A percentile compares a stretch with the other conserved stretches of the same genome.
Evolutionary conservation across 2,329 filamentous ascomycete species (phyloP).

Genomic region (Macrophomina pseudophaseolina): DNA sequence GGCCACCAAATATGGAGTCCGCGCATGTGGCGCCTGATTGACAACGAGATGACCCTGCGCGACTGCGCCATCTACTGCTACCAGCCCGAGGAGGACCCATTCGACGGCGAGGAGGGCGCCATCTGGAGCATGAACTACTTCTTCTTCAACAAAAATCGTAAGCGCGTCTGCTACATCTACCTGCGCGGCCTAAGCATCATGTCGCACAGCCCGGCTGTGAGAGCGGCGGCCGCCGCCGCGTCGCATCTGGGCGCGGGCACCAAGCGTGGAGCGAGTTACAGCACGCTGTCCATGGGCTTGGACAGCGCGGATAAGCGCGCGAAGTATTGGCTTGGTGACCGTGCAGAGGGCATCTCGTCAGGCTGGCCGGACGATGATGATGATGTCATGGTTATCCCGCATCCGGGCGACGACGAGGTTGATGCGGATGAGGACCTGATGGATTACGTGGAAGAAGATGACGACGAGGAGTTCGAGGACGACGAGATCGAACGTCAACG

Average conservation of each 20-base stretch:
- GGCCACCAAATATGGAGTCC: conserved; percentile 76
- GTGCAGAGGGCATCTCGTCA: conserved; percentile 38
- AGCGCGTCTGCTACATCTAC: conserved; percentile 93
- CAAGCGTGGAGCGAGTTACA: conserved; percentile 3
- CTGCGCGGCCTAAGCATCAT: conserved; percentile 84
- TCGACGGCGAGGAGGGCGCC: conserved; percentile 87
- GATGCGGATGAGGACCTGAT: conserved; percentile 39
- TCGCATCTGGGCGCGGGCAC: background rate
- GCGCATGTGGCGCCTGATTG: conserved; percentile 87
- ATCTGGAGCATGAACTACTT: conserved; percentile 98
- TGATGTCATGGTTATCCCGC: conserved; percentile 46
- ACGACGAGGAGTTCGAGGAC: conserved; percentile 35
- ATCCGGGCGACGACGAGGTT: conserved; percentile 43
- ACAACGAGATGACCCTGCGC: conserved; percentile 91
- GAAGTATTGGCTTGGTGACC: conserved; percentile 84
- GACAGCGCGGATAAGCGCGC: conserved; percentile 73
- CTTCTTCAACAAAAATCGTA: conserved; percentile 92
- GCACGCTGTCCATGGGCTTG: conserved; percentile 19
- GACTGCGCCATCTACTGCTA: conserved; percentile 92
- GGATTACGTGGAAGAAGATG: conserved; percentile 27
- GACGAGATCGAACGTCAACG: conserved; percentile 45
- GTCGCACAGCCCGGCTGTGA: conserved; percentile 62
- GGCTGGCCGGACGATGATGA: conserved; percentile 52
- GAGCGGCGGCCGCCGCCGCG: conserved; percentile 14
- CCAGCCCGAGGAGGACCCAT: conserved; percentile 85